phyloP scores from a whole-genome alignment of 2,329 filamentous ascomycete genomes.

The Fusarium chuoi region DNA sequence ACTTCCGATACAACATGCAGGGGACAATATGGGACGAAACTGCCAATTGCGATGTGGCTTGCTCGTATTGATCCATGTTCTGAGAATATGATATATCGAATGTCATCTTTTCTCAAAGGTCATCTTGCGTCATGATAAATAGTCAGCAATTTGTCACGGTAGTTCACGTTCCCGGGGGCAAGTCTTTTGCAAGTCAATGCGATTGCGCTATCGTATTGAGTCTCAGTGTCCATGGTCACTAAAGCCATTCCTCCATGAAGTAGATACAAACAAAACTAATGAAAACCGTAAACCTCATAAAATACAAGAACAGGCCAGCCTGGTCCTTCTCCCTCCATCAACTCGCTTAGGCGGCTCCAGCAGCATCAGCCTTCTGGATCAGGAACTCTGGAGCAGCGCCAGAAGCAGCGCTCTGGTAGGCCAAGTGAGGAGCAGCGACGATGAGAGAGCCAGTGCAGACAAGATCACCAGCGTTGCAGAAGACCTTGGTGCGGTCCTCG shows the following conservation, averaged over 20 bases:
- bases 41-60: background rate
- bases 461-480: constrained; percentile 50
- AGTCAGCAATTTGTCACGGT: background rate
- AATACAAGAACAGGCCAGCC: constrained; percentile 16
- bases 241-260: background rate
- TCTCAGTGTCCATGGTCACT: background rate
- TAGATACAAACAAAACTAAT: background rate
- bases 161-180: background rate
- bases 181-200: background rate
- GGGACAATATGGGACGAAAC: background rate
- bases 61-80: background rate
- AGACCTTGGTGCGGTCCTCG: constrained; percentile 49
- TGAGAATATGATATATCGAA: background rate
- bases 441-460: constrained; percentile 52
- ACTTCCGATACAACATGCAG: background rate
- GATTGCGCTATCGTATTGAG: background rate
- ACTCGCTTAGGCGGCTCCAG: background rate
- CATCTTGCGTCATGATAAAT: background rate
- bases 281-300: background rate
- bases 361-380: constrained; percentile 28
- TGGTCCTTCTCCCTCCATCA: background rate
- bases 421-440: constrained; percentile 21
- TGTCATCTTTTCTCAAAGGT: background rate
- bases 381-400: constrained; percentile 22
- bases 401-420: constrained; percentile 17